Conservation (phyloP, 257 asterid genomes). For the Plectranthus barbatus region DNA sequence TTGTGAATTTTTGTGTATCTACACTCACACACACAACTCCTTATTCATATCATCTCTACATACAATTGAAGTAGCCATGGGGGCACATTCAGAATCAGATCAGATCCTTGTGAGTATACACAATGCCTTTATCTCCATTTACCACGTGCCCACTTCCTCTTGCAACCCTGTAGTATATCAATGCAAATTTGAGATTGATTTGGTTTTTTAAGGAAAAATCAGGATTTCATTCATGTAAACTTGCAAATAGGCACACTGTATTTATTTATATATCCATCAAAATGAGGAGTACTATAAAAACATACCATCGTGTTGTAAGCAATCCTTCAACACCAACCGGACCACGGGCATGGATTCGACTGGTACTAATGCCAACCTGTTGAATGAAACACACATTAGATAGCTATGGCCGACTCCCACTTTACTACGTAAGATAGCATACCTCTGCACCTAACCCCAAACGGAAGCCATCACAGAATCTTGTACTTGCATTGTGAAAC, state of each 20-base stretch:
- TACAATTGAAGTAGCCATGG: too few species aligned
- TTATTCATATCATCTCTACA: too few species aligned
- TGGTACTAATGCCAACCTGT: constrained; percentile 93
- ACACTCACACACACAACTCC: too few species aligned
- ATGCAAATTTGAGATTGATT: too few species aligned
- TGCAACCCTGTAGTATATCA: constrained; percentile 34
- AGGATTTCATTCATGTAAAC: too few species aligned
- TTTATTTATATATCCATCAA: too few species aligned
- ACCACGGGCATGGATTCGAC: constrained; percentile 97
- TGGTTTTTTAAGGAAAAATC: too few species aligned
- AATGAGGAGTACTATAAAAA: neutral
- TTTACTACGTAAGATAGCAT: constrained; percentile 11
- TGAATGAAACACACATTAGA: constrained; percentile 10
- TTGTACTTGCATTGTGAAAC: constrained; percentile 87
- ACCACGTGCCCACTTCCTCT: constrained; percentile 67
- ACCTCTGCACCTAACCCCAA: constrained; percentile 99
- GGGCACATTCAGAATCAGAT: neutral
- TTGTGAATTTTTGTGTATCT: too few species aligned
- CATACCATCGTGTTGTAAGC: constrained; percentile 86
- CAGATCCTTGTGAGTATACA: constrained; percentile 60
- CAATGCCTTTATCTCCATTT: constrained; percentile 46
- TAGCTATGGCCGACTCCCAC: neutral
- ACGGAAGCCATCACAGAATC: constrained; percentile 87
- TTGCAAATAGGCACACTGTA: too few species aligned
- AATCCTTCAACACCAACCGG: constrained; percentile 97